Conservation (phyloP, 257 asterid genomes). For the Solanum ossicruentum region DNA sequence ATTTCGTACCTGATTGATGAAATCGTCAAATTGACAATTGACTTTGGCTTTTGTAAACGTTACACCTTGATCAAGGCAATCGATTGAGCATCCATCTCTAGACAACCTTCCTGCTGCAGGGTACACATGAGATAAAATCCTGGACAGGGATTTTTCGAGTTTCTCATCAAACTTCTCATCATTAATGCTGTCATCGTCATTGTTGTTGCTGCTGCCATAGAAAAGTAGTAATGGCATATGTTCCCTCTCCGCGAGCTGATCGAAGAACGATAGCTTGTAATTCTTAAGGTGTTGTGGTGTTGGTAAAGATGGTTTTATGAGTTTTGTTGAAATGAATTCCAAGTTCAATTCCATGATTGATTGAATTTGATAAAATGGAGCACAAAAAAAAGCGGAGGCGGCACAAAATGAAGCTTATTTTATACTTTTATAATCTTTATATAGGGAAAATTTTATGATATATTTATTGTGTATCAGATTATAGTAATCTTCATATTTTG, state of each 20-base stretch:
- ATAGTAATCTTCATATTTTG: not conserved
- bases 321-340: not conserved
- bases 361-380: not conserved
- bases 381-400: not conserved
- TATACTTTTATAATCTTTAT: not conserved
- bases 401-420: not conserved
- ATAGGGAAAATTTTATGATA: not conserved
- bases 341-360: not conserved
- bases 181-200: no score
- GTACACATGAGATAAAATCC: constrained; percentile 15
- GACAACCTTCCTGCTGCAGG: constrained; percentile 26
- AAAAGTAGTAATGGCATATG: constrained; percentile 20
- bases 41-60: constrained; percentile 15
- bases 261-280: constrained; percentile 26
- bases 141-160: constrained; percentile 17
- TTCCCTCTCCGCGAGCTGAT: constrained; percentile 16
- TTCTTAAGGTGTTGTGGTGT: constrained; percentile 18
- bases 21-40: not conserved
- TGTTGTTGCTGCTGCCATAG: not conserved
- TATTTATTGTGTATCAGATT: not conserved
- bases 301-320: constrained; percentile 32
- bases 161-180: not conserved
- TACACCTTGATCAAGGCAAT: constrained; percentile 29
- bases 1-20: not conserved
- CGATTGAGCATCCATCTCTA: not conserved